Evolutionary conservation across 164 flowering plant species (phyloP), one percentile per base, ranked within the genome.

Genomic region (Aristolochia contorta): DNA sequence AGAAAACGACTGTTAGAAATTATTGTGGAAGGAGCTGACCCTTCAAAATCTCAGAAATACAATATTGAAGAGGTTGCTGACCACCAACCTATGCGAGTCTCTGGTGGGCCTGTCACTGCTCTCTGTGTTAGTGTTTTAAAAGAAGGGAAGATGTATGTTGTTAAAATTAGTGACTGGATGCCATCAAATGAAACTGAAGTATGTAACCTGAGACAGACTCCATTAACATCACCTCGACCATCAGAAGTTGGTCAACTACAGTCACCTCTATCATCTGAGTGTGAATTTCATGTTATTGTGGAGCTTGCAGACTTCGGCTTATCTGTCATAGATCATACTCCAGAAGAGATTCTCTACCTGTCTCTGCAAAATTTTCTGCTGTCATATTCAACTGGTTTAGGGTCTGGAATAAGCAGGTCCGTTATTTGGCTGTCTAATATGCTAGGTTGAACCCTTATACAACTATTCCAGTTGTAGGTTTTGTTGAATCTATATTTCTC

Each of bases 321-420:
- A 59, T 94, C 99, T 14, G 49, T 94, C 66, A 69, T 89, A 71
- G 99, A 94, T 74, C 97, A 91, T 80, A 89, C 99, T 54, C 99
- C 99, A 25, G 99, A 94, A 71, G 99, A 94, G 80, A 94, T 94
- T 71, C 63, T 89, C 27, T 94, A 94, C 71, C 56, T 91, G 25
- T 91, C 97, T 10, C 71, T 91, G 49, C 95, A 85, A 74, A 85
- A 79, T 75, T 86, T 94, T 78, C 74, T 80, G 65, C 59, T 89
- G 2, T 87, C 96, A 21, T 77, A 87, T 82, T 89, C 97, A 62
- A 77, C 93, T 66, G 99, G 97, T 54, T 77, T 91, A 74, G 97
- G 87, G 27, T 86, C 99, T 78, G 96, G 96, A 61, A 77, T 84
- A 60, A 91, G 93, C 63, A 76, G 99, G 99, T 93, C 78, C 16